These are phyloP conservation scores for Paraphoma chrysanthemicola DNA, from an alignment of 2,329 filamentous ascomycete species.

Conservation along the genomic window DNA sequence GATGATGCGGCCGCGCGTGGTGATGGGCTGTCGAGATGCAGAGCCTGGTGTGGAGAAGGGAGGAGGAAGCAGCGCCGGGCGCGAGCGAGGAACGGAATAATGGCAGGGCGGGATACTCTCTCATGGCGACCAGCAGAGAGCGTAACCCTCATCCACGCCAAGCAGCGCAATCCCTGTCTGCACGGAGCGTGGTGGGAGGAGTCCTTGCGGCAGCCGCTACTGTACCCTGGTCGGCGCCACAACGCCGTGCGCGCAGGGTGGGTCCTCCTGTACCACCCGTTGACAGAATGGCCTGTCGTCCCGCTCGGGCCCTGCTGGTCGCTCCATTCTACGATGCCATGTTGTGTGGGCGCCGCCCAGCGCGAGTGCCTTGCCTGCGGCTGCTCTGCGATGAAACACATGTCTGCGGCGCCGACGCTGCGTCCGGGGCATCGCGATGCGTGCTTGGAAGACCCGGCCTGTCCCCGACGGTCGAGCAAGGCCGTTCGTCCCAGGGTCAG, in stretches of 20 bases:
- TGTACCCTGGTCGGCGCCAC: conserved; percentile 4
- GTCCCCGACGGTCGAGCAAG: conserved; percentile 23
- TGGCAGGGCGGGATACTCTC: no score
- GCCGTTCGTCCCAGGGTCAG: conserved; percentile 32
- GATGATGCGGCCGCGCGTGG: conserved; percentile 18
- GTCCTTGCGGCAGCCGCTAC: conserved; percentile 6
- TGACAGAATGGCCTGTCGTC: conserved; percentile 24
- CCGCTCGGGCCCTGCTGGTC: conserved; percentile 1
- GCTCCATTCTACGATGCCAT: conserved; percentile 1
- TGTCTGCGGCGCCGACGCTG: background rate
- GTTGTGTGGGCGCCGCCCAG: conserved; percentile 4
- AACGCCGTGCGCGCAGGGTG: no score
- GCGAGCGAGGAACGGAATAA: conserved; percentile 1
- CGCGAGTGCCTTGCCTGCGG: conserved; percentile 6
- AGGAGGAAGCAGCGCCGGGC: conserved; percentile 30
- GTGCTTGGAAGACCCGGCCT: conserved; percentile 7
- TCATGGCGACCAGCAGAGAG: background rate
- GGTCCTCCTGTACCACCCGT: conserved; percentile 14
- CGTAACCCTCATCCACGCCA: conserved; percentile 27
- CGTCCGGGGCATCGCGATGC: background rate
- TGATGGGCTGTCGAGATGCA: conserved; percentile 16
- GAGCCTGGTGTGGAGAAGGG: conserved; percentile 25
- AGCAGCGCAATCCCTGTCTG: background rate
- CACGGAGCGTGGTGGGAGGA: conserved; percentile 5
- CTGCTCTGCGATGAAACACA: conserved; percentile 4